Base-by-base conservation (phyloP, 2,329 filamentous ascomycete genomes). In the Fusarium neocosmosporiellum region DNA sequence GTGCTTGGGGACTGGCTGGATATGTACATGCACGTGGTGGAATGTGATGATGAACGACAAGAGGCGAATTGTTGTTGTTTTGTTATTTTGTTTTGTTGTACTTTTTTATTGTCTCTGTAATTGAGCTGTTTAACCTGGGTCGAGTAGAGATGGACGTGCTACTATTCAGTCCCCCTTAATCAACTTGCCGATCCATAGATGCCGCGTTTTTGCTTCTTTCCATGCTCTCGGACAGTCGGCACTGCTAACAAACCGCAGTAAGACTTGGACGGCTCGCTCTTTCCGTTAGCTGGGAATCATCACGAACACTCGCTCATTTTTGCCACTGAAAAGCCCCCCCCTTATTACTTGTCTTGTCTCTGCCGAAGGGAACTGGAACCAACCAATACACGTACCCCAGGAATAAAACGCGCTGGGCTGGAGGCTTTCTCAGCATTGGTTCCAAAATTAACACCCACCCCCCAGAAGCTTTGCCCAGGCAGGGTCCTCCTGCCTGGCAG, bases 361-460 rank as follows among this genome's bases (percentile, higher is more conserved):
- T n/a, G n/a, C n/a, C n/a, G n/a, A n/a, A n/a, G n/a, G n/a, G 33
- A 46, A 43, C 7, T 6, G 20, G 7, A 43, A 43, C 41, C 41
- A 43, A 48, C 43, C 43, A 48, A 48, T 48, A 18, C 22, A 27
- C 24, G 33, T 50, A 37, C 59, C 59, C 59, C 59, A 53, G 43
- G 46, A 50, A 29, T 50, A 50, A 41, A 41, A 50, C 24, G 24
- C 24, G 46, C 24, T 50, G 46, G 46, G 24, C 46, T 14, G 46
- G 46, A 50, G 46, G 46, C 46, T 50, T 55, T 55, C 37, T 43
- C 14, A 22, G 37, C 34, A 27, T 33, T 43, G 57, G 31, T 46
- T 59, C 59, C 59, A 61, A 61, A 61, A 29, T 61, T 61, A 61
- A 53, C 41, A 46, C 34, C 13, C 34, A 36, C 29, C 37, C 55